These are phyloP conservation scores for Hypericum androsaemum DNA, from an alignment of 345 rosid species.

Conservation along the genomic window DNA sequence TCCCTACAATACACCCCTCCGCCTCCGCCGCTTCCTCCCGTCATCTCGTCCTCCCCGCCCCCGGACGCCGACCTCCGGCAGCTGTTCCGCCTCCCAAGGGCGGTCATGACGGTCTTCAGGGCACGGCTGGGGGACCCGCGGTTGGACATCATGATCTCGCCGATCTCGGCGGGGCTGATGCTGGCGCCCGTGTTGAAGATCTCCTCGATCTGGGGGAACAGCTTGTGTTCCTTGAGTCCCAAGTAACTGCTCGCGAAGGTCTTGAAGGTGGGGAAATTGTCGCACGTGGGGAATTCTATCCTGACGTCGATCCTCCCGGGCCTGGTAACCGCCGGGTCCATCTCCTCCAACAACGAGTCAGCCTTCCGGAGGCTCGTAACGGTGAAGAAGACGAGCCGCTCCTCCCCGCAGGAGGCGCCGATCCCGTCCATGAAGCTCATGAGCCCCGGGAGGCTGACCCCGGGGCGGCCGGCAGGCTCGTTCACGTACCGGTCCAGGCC, in stretches of 20 bases:
- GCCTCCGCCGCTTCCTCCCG: background rate
- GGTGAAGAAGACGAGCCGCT: slow-evolving; percentile 16
- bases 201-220: slow-evolving; percentile 16
- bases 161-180: slow-evolving; percentile 21
- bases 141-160: slow-evolving; percentile 21
- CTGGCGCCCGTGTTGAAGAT: slow-evolving; percentile 8
- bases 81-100: slow-evolving; percentile 6
- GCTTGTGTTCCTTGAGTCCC: slow-evolving; percentile 22
- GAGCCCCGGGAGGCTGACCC: slow-evolving; percentile 11
- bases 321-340: slow-evolving; percentile 9
- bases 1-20: slow-evolving; percentile 11
- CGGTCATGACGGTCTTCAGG: slow-evolving; percentile 16
- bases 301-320: slow-evolving; percentile 21
- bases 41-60: background rate
- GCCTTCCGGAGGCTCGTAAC: slow-evolving; percentile 13
- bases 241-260: slow-evolving; percentile 18
- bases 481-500: slow-evolving; percentile 13
- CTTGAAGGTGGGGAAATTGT: slow-evolving; percentile 14
- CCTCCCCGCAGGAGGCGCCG: slow-evolving; percentile 10
- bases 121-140: slow-evolving; percentile 19
- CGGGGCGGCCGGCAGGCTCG: slow-evolving; percentile 6
- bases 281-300: slow-evolving; percentile 13
- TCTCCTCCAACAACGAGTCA: no score
- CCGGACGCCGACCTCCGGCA: background rate
- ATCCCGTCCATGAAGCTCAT: slow-evolving; percentile 25